Evolutionary conservation across 202 grass and related monocot genomes (phyloP).

Genomic region (Zoysia matrella): DNA sequence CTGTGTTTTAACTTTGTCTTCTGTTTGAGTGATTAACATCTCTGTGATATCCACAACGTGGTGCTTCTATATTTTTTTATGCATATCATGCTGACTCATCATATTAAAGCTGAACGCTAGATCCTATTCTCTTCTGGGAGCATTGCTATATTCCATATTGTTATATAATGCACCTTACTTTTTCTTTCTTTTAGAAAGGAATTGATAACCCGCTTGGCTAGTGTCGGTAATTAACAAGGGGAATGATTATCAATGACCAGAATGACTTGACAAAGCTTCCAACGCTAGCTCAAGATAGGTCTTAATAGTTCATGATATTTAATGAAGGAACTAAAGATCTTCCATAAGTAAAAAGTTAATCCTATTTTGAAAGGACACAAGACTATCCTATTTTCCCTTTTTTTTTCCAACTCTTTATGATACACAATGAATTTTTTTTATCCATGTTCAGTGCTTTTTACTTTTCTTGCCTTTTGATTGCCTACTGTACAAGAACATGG

Average conservation of each 20-base stretch:
- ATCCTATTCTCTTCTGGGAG: not conserved
- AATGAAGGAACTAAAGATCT: no score
- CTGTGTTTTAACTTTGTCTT: not conserved
- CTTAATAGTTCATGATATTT: no score
- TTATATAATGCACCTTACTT: not conserved
- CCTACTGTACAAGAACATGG: no score
- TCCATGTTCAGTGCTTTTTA: not conserved
- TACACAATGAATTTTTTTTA: not conserved
- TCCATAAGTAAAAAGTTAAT: no score
- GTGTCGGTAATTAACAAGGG: not conserved
- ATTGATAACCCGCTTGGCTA: not conserved
- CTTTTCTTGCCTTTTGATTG: no score
- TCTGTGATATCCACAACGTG: not conserved
- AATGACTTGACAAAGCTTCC: not conserved
- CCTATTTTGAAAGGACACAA: no score
- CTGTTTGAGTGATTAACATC: not conserved
- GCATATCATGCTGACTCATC: not conserved
- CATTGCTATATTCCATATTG: slow-evolving; percentile 5
- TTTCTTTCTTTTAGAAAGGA: not conserved
- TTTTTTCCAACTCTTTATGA: no score
- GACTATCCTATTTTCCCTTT: no score
- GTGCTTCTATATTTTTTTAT: not conserved
- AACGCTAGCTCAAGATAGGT: no score
- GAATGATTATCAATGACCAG: slow-evolving; percentile 5
- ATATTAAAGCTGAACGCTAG: not conserved